These are phyloP conservation scores for Acorus calamus DNA, from an alignment of 106 monocot genomes.

Conservation along the genomic window DNA sequence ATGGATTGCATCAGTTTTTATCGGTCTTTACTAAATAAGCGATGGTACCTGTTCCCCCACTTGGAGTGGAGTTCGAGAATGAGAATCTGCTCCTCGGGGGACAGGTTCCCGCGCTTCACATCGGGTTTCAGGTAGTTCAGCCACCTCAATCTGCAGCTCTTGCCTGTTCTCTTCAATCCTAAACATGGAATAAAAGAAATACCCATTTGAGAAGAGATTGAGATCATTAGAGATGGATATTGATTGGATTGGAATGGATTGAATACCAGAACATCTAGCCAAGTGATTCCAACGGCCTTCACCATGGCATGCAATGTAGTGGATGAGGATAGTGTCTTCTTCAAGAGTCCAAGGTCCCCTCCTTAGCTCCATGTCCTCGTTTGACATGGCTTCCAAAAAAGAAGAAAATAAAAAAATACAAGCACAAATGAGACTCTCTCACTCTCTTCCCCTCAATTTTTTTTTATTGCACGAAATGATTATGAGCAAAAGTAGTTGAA, in stretches of 20 bases:
- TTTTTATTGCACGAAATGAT: too few relatives aligned
- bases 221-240: not conserved
- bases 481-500: too few relatives aligned
- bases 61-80: slow-evolving; percentile 68
- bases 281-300: slow-evolving; percentile 73
- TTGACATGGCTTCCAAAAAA: not conserved
- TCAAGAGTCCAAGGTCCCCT: slow-evolving; percentile 71
- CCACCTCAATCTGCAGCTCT: slow-evolving; percentile 69
- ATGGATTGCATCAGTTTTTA: not conserved
- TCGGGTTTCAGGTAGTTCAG: slow-evolving; percentile 64
- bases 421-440: too few relatives aligned
- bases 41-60: slow-evolving; percentile 59
- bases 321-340: slow-evolving; percentile 50
- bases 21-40: not conserved
- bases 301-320: slow-evolving; percentile 64
- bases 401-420: not conserved
- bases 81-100: slow-evolving; percentile 54
- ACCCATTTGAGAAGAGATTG: not conserved
- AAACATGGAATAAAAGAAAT: not conserved
- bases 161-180: slow-evolving; percentile 75
- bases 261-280: slow-evolving; percentile 41
- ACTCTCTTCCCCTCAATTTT: too few relatives aligned
- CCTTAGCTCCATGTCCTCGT: slow-evolving; percentile 26
- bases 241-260: not conserved
- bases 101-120: slow-evolving; percentile 51